phyloP scores from a whole-genome alignment of 2,329 filamentous ascomycete species.

The Fusarium nurragi region DNA sequence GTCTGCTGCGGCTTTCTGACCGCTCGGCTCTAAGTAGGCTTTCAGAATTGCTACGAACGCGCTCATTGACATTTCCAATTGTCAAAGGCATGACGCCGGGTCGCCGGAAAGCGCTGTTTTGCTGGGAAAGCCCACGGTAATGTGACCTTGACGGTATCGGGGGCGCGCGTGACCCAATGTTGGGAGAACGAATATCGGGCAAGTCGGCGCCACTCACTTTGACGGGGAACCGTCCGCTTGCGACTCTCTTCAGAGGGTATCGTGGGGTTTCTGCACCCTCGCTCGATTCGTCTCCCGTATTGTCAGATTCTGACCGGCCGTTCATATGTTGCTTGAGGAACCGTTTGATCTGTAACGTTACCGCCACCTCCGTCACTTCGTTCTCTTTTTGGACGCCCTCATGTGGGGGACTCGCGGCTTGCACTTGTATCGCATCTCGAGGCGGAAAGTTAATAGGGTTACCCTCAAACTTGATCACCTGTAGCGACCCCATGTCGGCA shows the following conservation, averaged over 20 bases:
- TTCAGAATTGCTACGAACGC: constrained; percentile 72
- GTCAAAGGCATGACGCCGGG: constrained; percentile 78
- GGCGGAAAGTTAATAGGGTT: constrained; percentile 87
- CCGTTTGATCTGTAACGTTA: constrained; percentile 70
- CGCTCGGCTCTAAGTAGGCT: constrained; percentile 64
- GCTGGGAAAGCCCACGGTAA: constrained; percentile 77
- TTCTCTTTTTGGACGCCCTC: constrained; percentile 64
- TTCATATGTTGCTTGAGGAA: constrained; percentile 65
- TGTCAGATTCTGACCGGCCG: constrained; percentile 64
- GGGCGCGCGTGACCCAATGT: constrained; percentile 68
- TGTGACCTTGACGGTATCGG: constrained; percentile 82
- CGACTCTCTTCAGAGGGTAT: constrained; percentile 69
- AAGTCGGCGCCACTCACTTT: constrained; percentile 79
- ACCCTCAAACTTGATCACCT: constrained; percentile 88
- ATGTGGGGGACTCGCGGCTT: constrained; percentile 64
- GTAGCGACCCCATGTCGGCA: constrained; percentile 88
- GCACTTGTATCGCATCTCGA: constrained; percentile 71
- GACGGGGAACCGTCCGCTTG: constrained; percentile 73
- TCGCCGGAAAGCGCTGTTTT: constrained; percentile 70
- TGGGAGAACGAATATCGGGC: constrained; percentile 73
- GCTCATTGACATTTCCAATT: constrained; percentile 75
- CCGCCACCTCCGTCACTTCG: constrained; percentile 69
- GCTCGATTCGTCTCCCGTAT: constrained; percentile 69
- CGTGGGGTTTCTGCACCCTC: constrained; percentile 85
- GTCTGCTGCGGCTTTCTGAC: constrained; percentile 64